Percentiles rank a stretch among this genome's conserved stretches.
Conservation (phyloP, 2,329 filamentous ascomycete species). For the Cladosporium cucumerinum region DNA sequence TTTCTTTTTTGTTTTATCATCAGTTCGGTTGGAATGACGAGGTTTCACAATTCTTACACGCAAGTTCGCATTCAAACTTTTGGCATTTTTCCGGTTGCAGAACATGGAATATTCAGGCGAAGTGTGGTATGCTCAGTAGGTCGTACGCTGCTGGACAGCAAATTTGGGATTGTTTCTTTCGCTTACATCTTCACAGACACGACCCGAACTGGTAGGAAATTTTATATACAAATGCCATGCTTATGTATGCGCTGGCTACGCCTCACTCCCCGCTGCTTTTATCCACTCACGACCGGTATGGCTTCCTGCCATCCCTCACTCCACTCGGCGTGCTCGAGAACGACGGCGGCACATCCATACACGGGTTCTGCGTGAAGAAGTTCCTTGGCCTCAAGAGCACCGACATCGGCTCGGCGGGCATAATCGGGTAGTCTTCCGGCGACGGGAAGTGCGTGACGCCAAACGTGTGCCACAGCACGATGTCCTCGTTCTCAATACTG, state of each 20-base stretch:
- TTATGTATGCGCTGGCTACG: not conserved
- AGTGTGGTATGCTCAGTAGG: not conserved
- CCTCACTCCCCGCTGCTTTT: not conserved
- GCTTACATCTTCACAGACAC: not conserved
- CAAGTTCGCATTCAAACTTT: not conserved
- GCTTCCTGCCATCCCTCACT: constrained; percentile 8
- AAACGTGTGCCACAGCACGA: constrained; percentile 89
- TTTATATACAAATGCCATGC: not conserved
- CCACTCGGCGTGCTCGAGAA: constrained; percentile 16
- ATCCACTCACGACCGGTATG: not conserved
- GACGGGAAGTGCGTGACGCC: constrained; percentile 81
- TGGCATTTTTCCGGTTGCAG: not conserved
- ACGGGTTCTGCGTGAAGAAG: constrained; percentile 51
- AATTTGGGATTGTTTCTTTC: not conserved
- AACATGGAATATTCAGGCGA: not conserved
- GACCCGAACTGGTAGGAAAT: not conserved
- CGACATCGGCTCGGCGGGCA: constrained; percentile 68
- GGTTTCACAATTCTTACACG: not conserved
- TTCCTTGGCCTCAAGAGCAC: constrained; percentile 45
- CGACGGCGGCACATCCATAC: constrained; percentile 46
- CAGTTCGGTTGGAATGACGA: not conserved
- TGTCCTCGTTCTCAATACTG: constrained; percentile 65
- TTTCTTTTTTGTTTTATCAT: not conserved
- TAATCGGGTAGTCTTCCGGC: constrained; percentile 84
- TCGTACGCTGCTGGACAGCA: not conserved